phyloP scores from a whole-genome alignment of 2,329 filamentous ascomycete genomes.

The Diplodia sapinea region DNA sequence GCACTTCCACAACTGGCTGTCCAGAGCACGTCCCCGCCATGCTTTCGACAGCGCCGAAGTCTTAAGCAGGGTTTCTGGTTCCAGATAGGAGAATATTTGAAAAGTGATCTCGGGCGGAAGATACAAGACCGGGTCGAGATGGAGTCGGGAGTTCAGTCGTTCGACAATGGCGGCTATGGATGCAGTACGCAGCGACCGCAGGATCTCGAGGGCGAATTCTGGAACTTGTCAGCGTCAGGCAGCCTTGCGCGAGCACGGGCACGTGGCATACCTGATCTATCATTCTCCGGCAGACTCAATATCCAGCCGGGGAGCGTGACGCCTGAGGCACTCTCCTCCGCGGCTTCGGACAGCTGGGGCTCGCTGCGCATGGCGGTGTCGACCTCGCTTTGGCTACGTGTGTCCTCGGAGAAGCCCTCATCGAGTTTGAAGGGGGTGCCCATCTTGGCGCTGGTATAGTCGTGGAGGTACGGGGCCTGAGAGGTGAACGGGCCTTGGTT shows the following conservation, averaged over 20 bases:
- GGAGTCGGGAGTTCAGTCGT: conserved; percentile 78
- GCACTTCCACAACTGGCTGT: conserved; percentile 84
- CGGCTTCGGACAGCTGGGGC: conserved; percentile 37
- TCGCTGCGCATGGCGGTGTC: conserved; percentile 50
- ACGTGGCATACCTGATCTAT: conserved; percentile 59
- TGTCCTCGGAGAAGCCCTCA: conserved; percentile 86
- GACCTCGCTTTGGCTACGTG: conserved; percentile 54
- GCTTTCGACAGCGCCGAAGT: conserved; percentile 78
- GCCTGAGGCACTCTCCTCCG: conserved; percentile 44
- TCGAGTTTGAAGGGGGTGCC: conserved; percentile 60
- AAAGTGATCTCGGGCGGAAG: conserved; percentile 91
- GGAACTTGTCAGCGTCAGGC: conserved; percentile 30
- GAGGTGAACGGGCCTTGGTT: conserved; percentile 39
- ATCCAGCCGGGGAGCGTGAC: conserved; percentile 61
- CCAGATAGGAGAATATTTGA: conserved; percentile 85
- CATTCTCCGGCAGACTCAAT: conserved; percentile 58
- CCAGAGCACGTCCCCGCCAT: conserved; percentile 82
- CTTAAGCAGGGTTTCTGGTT: conserved; percentile 77
- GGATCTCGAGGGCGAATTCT: conserved; percentile 82
- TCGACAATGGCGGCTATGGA: conserved; percentile 81
- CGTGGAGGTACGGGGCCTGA: conserved; percentile 43
- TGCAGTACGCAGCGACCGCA: conserved; percentile 79
- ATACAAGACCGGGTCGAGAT: conserved; percentile 87
- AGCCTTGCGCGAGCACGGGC: conserved; percentile 19
- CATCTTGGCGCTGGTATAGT: conserved; percentile 45